Base-by-base conservation (phyloP, 164 flowering plant genomes). In the Nelumbo lutea region DNA sequence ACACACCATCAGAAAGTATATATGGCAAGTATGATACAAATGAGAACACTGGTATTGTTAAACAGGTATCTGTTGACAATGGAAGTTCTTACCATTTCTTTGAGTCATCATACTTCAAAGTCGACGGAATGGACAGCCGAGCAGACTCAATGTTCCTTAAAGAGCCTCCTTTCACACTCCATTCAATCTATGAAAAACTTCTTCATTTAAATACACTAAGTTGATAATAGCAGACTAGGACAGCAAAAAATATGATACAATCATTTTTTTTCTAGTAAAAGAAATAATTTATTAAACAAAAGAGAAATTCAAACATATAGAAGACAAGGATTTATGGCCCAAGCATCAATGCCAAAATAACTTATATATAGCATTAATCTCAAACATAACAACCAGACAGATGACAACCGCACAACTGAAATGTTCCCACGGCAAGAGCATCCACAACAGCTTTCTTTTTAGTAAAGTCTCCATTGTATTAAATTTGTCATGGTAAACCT, bases 161-260 rank as follows among this genome's bases (percentile, higher is more conserved):
- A 65, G 90, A 78, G 67, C 99, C 97, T 72, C 94, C 90, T 83
- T 76, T 95, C n/a, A 95, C 88, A 77, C 93, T 95, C 94, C 94
- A 95, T 79, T 95, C 97, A 78, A 95, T 84, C 99, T 95, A 68
- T 59, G 55, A 3, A 64, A 42, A 65, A 46, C 50, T 56, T 9
- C 3, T n/a, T 11, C 15, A 15, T 7, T 64, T 14, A 58, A 64
- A 64, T 57, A 43, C 59, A 51, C 3, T 46, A 70, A 9, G 27
- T 9, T 59, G 60, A 42, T 58, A 42, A 55, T 7, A 8, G 2
- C 40, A 50, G 51, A n/a, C 5, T 57, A 15, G 2, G 40, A 55
- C 13, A 59, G 40, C 40, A 27, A 27, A 27, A 0, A 27, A 27
- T 27, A 27, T 27, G 27, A 27, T 27, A 27, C 27, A 27, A 27